A percentile compares a stretch with the other conserved stretches of the same genome.
These are phyloP conservation scores for Suillus lakei DNA, from an alignment of 768 basidiomycete species.

Conservation along the genomic window DNA sequence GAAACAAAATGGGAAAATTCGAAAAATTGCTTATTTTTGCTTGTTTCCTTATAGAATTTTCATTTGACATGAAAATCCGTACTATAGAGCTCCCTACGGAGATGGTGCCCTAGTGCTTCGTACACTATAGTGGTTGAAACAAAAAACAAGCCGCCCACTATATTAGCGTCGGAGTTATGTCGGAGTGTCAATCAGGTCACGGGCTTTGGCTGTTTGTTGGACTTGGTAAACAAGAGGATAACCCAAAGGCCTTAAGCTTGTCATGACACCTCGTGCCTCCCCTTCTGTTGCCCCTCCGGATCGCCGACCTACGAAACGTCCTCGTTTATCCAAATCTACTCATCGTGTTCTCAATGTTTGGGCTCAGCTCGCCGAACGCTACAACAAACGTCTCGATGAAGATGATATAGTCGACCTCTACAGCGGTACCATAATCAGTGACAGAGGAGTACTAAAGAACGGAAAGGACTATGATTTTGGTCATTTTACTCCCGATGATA, in stretches of 20 bases:
- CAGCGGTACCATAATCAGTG: conserved; percentile 63
- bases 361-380: conserved; percentile 71
- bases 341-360: conserved; percentile 65
- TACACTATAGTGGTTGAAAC: no score
- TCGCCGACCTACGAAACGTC: conserved; percentile 50
- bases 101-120: no score
- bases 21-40: no score
- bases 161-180: not conserved
- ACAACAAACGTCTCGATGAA: conserved; percentile 68
- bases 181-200: not conserved
- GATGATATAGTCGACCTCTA: conserved; percentile 80
- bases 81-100: no score
- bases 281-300: conserved; percentile 37
- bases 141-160: not conserved
- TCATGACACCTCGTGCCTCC: conserved; percentile 30
- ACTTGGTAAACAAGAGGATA: conserved; percentile 1
- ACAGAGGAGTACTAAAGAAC: conserved; percentile 67
- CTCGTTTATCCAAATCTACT: conserved; percentile 49
- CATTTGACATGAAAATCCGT: no score
- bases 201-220: not conserved
- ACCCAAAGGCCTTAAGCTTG: conserved; percentile 3
- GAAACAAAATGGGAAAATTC: no score
- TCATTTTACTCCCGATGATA: conserved; percentile 47
- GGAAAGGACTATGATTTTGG: conserved; percentile 55
- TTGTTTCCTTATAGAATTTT: no score